Evolutionary conservation across 495 filamentous ascomycete genomes (phyloP).

Genomic region (Xylaria nigripes): DNA sequence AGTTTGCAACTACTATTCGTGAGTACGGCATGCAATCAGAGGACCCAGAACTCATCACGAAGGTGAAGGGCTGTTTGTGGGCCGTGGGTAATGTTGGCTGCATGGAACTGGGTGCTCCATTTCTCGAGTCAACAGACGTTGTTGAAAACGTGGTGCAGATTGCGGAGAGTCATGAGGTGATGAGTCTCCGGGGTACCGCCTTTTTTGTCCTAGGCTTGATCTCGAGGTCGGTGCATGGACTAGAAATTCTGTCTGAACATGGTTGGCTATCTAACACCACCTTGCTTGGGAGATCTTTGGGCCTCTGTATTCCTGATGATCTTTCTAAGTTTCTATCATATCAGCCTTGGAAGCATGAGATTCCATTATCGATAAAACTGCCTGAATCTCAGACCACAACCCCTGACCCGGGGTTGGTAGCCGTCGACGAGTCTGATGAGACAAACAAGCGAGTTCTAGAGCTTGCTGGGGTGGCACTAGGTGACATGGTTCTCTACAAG

Average conservation of each 20-base stretch:
- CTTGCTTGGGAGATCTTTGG: conserved; percentile 70
- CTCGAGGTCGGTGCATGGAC: conserved; percentile 82
- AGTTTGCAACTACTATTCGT: conserved; percentile 80
- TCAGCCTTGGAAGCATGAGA: conserved; percentile 39
- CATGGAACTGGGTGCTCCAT: conserved; percentile 93
- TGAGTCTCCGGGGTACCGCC: conserved; percentile 88
- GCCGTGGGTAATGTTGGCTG: conserved; percentile 96
- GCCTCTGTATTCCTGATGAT: conserved; percentile 75
- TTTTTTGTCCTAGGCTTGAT: conserved; percentile 94
- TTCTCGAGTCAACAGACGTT: conserved; percentile 80
- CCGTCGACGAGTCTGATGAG: conserved; percentile 29
- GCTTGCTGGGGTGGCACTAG: conserved; percentile 66
- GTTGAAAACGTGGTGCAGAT: conserved; percentile 78
- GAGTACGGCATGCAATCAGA: conserved; percentile 76
- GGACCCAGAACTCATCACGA: conserved; percentile 79
- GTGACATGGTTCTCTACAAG: conserved; percentile 80
- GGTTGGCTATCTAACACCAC: conserved; percentile 92
- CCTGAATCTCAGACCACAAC: conserved; percentile 38
- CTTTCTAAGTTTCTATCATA: conserved; percentile 67
- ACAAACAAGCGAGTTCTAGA: conserved; percentile 66
- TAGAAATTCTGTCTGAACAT: conserved; percentile 75
- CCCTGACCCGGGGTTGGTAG: conserved; percentile 23
- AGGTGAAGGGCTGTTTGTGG: conserved; percentile 96
- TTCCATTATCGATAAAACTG: conserved; percentile 34
- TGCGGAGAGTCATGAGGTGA: conserved; percentile 74